phyloP scores from a whole-genome alignment of 805 yeast species.

The Kluyveromyces siamensis region DNA sequence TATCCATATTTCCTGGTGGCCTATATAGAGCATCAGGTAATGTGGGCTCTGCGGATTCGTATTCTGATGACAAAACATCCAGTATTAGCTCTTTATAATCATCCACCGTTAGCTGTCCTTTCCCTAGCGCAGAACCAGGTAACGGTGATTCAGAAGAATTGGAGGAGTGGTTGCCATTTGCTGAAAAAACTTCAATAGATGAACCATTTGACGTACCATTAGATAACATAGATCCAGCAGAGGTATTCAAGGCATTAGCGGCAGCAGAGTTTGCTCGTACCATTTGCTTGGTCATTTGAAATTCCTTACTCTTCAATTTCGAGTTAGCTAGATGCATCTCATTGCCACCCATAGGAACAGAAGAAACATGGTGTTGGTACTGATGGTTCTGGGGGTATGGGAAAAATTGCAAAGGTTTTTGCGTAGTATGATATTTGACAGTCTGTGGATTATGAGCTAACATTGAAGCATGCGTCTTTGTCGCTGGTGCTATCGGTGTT shows the following conservation, averaged over 20 bases:
- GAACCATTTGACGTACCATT: constrained; percentile 14
- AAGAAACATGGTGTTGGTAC: constrained; percentile 6
- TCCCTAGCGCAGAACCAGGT: constrained; percentile 9
- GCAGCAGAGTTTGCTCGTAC: neutral
- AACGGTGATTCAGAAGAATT: constrained; percentile 17
- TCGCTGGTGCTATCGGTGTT: neutral
- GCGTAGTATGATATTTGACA: constrained; percentile 16
- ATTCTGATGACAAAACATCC: constrained; percentile 26
- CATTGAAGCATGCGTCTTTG: neutral
- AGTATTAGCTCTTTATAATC: constrained; percentile 24
- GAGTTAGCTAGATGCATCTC: constrained; percentile 6
- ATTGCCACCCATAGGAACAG: constrained; percentile 5
- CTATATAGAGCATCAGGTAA: constrained; percentile 33
- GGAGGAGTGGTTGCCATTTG: constrained; percentile 19
- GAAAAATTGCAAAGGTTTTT: constrained; percentile 27
- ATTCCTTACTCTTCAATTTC: constrained; percentile 25
- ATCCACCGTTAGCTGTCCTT: constrained; percentile 11
- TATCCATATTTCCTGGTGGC: constrained; percentile 57
- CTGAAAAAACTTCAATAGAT: constrained; percentile 16
- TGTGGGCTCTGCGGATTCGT: constrained; percentile 20
- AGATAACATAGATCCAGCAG: constrained; percentile 7
- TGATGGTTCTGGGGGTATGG: constrained; percentile 18
- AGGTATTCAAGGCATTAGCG: neutral
- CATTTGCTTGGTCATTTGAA: constrained; percentile 28
- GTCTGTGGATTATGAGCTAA: neutral